Base-by-base conservation (phyloP, 2,329 filamentous ascomycete genomes). In the Eutypa lata region DNA sequence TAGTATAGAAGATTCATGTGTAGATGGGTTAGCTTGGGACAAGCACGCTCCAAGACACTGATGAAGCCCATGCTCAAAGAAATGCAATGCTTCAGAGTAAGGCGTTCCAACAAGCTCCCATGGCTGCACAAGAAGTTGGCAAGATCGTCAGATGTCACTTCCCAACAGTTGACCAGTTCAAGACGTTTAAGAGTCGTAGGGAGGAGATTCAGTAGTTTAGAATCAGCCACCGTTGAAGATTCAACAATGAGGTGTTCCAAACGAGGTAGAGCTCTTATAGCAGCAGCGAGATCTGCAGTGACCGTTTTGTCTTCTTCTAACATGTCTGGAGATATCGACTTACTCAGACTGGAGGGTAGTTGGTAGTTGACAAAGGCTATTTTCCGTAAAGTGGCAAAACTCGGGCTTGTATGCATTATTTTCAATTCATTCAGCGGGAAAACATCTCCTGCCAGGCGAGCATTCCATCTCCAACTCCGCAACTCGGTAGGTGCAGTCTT, bases 1-100 rank as follows among this genome's bases (percentile, higher is more conserved):
- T 85, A 92, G 64, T 91, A 94, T 14, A 84, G 86, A 49, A 95
- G 74, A 60, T 96, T 90, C 78, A 96, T 87, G 47, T 80, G 82
- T 38, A 97, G 75, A 22, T 82, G 78, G 62, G 87, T 77, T 6
- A 97, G 76, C 3, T 78, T 76, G 0, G 90, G 90, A 64, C 91
- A 96, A 2, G 81, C 78, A 3, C 73, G 68, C 18, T 81, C 84
- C 45, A 97, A 71, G 24, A 79, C 70, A 0, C 84, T 80, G 7
- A 94, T 76, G 62, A 96, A 97, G 0, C 80, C 83, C 40, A 97
- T 72, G 61, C 86, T 88, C 38, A 97, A 76, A 2, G 87, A 84
- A 56, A 90, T 86, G 62, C 96, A 96, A 70, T 96, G 89, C 50
- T 87, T 82, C 5, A 97, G 74, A 1, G 78, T 80, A 7, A 97